These are phyloP conservation scores for Athelia psychrophila DNA, from an alignment of 1,284 basidiomycete genomes.

Conservation along the genomic window DNA sequence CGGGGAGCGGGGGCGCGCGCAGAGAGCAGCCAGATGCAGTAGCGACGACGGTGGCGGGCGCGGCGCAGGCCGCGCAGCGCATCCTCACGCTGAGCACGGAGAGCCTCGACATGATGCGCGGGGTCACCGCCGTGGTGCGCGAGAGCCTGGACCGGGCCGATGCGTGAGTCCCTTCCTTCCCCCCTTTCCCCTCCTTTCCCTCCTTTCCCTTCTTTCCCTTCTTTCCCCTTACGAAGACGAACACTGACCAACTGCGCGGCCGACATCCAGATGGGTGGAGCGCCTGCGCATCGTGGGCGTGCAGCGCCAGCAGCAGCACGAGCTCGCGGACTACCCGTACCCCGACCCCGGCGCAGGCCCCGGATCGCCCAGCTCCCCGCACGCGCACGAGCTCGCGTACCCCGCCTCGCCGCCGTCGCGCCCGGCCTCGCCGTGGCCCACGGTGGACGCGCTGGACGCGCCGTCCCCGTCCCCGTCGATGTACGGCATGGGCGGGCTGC, in stretches of 20 bases:
- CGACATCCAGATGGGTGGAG: slow-evolving; percentile 74
- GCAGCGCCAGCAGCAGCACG: slow-evolving; percentile 40
- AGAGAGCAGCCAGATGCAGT: slow-evolving; percentile 12
- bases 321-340: not conserved
- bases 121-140: slow-evolving; percentile 83
- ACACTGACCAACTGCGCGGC: slow-evolving; percentile 7
- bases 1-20: not conserved
- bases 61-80: slow-evolving; percentile 73
- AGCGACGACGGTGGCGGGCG: slow-evolving; percentile 47
- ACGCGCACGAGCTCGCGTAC: not conserved
- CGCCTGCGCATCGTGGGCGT: slow-evolving; percentile 73
- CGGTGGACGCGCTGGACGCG: not conserved
- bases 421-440: not conserved
- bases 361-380: not conserved
- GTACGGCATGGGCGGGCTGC: not conserved
- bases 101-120: slow-evolving; percentile 87
- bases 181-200: not conserved
- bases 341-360: not conserved
- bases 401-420: not conserved
- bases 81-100: slow-evolving; percentile 86
- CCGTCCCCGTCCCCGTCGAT: not conserved
- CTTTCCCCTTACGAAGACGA: not conserved
- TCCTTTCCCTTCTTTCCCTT: slow-evolving; percentile 18
- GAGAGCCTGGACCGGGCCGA: slow-evolving; percentile 89
- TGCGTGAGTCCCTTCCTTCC: slow-evolving; percentile 50